A percentile compares a stretch with the other conserved stretches of the same genome.
Conservation (phyloP, 306 rosid genomes). For the Aeschynomene evenia region DNA sequence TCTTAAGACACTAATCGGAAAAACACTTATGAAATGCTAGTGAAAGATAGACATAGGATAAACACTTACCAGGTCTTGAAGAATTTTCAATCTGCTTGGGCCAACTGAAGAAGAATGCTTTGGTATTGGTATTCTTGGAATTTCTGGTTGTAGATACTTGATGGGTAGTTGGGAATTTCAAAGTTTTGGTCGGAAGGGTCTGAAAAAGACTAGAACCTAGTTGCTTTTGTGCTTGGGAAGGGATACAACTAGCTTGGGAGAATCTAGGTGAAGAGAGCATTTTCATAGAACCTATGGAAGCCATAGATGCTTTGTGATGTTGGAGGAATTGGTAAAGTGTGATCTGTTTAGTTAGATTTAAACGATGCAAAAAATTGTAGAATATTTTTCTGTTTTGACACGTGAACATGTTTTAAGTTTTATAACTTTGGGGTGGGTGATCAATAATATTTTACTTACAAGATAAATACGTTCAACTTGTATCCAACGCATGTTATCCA, state of each 20-base stretch:
- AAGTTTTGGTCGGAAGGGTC: constrained; percentile 31
- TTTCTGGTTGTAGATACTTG: constrained; percentile 19
- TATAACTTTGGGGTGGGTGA: not conserved
- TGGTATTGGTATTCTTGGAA: constrained; percentile 39
- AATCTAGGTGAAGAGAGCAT: constrained; percentile 39
- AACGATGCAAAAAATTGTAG: not conserved
- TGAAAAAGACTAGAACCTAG: constrained; percentile 40
- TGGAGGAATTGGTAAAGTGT: not conserved
- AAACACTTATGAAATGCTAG: not conserved
- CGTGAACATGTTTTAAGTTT: constrained; percentile 26
- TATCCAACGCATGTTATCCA: too few species aligned
- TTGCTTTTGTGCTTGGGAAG: constrained; percentile 41
- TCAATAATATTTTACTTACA: too few species aligned
- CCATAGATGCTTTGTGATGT: constrained; percentile 50
- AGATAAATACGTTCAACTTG: too few species aligned
- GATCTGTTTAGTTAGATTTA: constrained; percentile 12
- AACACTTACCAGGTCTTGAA: constrained; percentile 48
- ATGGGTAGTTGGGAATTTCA: constrained; percentile 24
- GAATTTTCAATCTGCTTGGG: constrained; percentile 32
- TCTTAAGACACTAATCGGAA: too few species aligned
- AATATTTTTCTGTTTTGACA: constrained; percentile 17
- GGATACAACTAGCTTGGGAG: constrained; percentile 23
- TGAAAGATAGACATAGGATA: not conserved
- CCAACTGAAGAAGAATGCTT: constrained; percentile 58
- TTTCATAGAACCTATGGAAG: constrained; percentile 47